These are phyloP conservation scores for Ceratobasidium papillatum DNA, from an alignment of 1,284 basidiomycete genomes.

Conservation along the genomic window DNA sequence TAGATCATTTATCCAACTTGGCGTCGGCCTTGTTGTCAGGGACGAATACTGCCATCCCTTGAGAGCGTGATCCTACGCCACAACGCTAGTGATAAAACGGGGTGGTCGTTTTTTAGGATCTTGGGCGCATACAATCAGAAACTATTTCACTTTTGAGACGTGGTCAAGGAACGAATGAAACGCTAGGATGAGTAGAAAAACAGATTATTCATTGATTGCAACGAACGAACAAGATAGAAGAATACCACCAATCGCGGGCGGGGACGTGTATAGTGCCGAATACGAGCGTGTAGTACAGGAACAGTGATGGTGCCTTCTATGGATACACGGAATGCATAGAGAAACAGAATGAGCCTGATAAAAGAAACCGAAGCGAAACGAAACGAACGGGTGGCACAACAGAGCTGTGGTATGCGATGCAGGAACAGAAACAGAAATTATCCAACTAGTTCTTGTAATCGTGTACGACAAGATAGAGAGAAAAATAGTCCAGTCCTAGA, in stretches of 20 bases:
- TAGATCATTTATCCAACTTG: no score
- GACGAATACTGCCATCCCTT: background rate
- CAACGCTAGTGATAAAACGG: background rate
- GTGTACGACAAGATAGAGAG: constrained; percentile 19
- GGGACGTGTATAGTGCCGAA: constrained; percentile 38
- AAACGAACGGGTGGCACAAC: constrained; percentile 12
- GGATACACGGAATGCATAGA: constrained; percentile 20
- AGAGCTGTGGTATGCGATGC: constrained; percentile 21
- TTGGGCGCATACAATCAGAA: background rate
- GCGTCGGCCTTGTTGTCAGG: background rate
- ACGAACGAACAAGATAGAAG: background rate
- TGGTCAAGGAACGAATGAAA: no score
- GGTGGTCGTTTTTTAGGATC: background rate
- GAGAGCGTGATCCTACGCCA: background rate
- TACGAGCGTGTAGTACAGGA: constrained; percentile 28
- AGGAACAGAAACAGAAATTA: background rate
- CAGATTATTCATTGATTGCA: background rate
- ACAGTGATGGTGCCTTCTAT: constrained; percentile 33
- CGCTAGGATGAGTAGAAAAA: background rate
- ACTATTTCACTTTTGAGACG: background rate
- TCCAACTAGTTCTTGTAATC: constrained; percentile 15
- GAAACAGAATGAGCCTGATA: background rate
- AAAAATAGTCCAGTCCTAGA: background rate
- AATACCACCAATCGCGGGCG: constrained; percentile 33
- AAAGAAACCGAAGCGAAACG: background rate